Base-by-base conservation (phyloP, 2,329 filamentous ascomycete genomes). In the Corynespora cassiicola region DNA sequence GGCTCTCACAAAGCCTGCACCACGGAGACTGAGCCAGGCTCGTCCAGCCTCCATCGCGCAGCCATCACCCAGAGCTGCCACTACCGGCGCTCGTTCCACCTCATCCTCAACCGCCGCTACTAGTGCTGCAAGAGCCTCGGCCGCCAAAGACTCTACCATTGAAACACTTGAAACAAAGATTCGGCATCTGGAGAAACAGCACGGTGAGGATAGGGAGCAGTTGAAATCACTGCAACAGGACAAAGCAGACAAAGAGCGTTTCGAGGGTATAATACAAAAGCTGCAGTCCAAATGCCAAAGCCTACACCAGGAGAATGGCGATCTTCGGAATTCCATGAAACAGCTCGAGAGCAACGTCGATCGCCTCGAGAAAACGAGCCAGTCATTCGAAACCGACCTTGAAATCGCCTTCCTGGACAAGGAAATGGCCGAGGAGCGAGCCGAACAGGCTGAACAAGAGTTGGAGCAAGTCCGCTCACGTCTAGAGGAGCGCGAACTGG, bases 391-490 rank as follows among this genome's bases (percentile, higher is more conserved):
- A 19, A 81, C 85, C 3, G 82, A 87, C 6, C 73, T 96, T 59
- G 94, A 99, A 69, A 81, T 94, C 69, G 90, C 90, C 6, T 86
- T 88, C 0, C 75, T 99, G 17, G 94, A 99, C 63, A 84, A 89
- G 28, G 92, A 99, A 68, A 95, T 97, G 88, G 94, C 94, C 0
- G 91, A 99, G 67, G 92, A 96, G 69, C 90, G 85, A 27, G 86
- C 88, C 1, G 94, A 97, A 52, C 83, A 86, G 12, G 76, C 87
- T 33, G 94, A 90, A 64, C 79, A 81, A 2, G 91, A 99, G 61
- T 74, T 95, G 16, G 88, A 95, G 23, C 79, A 82, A 2, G 67
- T 95, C 36, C 88, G 89, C 58, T 73, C 81, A 41, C 90, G 85
- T 59, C 72, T 84, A 1, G 91, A 97, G 65, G 91, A 97, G 66